These are phyloP conservation scores for Citrullus mucosospermus DNA, from an alignment of 306 rosid species.

Conservation along the genomic window DNA sequence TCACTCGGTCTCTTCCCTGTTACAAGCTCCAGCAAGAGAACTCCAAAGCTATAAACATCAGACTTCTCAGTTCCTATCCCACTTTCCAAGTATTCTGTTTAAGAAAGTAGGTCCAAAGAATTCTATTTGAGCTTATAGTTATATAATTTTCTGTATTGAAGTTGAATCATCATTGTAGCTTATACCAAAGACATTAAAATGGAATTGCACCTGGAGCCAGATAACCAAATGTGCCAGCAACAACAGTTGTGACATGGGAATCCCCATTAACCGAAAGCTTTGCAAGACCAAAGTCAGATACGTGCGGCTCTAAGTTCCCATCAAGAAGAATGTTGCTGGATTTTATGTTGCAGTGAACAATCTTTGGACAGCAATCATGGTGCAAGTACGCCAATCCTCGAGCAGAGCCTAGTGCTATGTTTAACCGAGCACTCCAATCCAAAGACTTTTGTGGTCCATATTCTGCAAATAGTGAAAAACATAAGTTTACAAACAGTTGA, in stretches of 20 bases:
- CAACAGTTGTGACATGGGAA: constrained; percentile 92
- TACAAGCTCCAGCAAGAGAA: constrained; percentile 83
- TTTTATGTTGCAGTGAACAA: constrained; percentile 83
- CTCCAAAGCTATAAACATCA: constrained; percentile 94
- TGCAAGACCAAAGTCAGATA: constrained; percentile 90
- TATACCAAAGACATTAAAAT: not conserved
- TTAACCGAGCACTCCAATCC: constrained; percentile 72
- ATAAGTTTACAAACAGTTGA: not conserved
- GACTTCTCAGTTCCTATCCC: constrained; percentile 95
- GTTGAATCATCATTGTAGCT: not conserved
- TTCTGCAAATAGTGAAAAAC: constrained; percentile 11
- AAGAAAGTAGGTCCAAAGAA: not conserved
- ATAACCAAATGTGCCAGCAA: constrained; percentile 97
- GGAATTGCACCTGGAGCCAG: constrained; percentile 69
- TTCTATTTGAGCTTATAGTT: not conserved
- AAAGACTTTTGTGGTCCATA: constrained; percentile 24
- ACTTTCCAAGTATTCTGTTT: constrained; percentile 79
- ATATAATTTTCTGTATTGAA: not conserved
- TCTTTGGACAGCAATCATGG: constrained; percentile 80
- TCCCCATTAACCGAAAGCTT: constrained; percentile 90
- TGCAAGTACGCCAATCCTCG: constrained; percentile 90
- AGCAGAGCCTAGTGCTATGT: constrained; percentile 88
- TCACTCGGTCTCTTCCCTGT: constrained; percentile 98
- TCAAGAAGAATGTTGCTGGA: constrained; percentile 90
- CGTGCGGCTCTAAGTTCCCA: constrained; percentile 76